Base-by-base conservation (phyloP, 805 yeast genomes). In the Candida maesae region DNA sequence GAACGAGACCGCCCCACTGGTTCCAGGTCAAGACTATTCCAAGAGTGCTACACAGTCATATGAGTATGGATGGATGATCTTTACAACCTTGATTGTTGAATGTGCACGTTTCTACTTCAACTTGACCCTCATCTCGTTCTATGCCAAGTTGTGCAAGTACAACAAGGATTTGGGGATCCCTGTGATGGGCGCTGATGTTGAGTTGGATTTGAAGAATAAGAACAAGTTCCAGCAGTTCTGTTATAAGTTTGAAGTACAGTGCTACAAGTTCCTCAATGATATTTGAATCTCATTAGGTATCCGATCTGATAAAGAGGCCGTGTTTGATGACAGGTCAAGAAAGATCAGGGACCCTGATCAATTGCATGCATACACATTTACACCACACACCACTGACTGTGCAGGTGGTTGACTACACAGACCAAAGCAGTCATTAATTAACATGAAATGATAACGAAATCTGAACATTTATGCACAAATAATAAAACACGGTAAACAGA, bases 71-170 rank as follows among this genome's bases (percentile, higher is more conserved):
- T 63, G 79, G 50, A 81, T 84, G 6, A 60, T 77, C 11, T 49
- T 74, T 10, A 63, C 78, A 9, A 75, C 81, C 0, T 32, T 79
- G 7, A 50, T 67, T 4, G 70, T 81, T 12, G 66, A 74, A 3
- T 63, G 61, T 1, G 44, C 71, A 13, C 71, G 90, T 50, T 38
- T 79, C 18, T 84, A 84, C 61, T 81, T 79, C 61, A 75, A 78
- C 30, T 61, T 77, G 45, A 68, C 81, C 11, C 53, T 83, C 18
- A 55, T 80, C 2, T 74, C 87, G 3, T 84, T 80, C 57, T 73
- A 79, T 33, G 76, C 72, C 50, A 74, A 71, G 45, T 65, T 84
- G 51, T 59, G 81, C 39, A 70, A 72, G 43, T 65, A 67, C 28
- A 67, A 75, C 21, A 72, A 68, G 44, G 68, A 55, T 46, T 53